Evolutionary conservation across 2,329 filamentous ascomycete genomes (phyloP), one percentile per base, ranked within the genome.

Genomic region (Aspergillus pseudonomiae): DNA sequence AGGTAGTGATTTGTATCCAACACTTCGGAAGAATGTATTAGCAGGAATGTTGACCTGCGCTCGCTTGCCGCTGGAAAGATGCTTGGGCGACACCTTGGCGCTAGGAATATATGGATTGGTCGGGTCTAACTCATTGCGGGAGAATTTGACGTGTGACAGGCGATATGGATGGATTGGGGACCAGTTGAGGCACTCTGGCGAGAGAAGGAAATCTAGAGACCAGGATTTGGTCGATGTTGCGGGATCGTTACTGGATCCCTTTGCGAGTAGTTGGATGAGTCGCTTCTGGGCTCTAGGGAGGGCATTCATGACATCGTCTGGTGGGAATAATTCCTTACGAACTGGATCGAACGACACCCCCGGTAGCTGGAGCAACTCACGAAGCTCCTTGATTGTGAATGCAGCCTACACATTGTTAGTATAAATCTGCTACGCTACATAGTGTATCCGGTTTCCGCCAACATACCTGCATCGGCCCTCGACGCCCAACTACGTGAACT

Each of bases 301-400:
- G n/a, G 82, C 84, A 36, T 88, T 87, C 45, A 90, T 80, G 60
- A 92, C 84, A 0, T 84, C 72, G 16, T 78, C 74, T 1, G 78
- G 75, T 0, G 93, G 93, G 54, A 95, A 82, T 7, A 96, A 81
- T 1, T 84, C 81, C 63, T 81, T 77, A 60, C 91, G 85, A 32
- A 94, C 83, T 1, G 90, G 86, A 60, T 89, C 84, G 72, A 97
- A 96, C 16, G 84, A 85, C 11, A 96, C 89, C 0, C 81, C 82
- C 0, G 88, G 85, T 3, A 98, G 84, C 57, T 91, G 90, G 80
- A 97, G 89, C 4, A 99, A 81, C 78, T 99, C 95, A 41, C 95
- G 88, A 19, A 93, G 81, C 80, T 99, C 95, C 78, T 97, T 98
- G 76, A 97, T 96, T 0, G 94, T 97, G 72, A 97, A 98, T 0